Conservation (phyloP, 2,329 filamentous ascomycete species). For the Colletotrichum cordylinicola region DNA sequence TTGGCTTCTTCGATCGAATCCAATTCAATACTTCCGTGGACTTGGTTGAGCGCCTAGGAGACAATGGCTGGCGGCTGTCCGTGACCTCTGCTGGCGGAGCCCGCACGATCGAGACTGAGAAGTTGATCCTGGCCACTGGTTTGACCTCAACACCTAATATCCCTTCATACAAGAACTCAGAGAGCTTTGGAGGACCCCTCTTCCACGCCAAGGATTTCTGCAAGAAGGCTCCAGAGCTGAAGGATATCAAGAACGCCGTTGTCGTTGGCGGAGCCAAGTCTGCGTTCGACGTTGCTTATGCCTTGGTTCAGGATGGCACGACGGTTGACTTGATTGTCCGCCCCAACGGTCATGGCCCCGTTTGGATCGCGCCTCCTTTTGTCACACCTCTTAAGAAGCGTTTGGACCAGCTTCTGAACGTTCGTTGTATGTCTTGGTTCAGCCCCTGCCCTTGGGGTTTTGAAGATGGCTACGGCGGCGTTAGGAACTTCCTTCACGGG, state of each 20-base stretch:
- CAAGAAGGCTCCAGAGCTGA: constrained; percentile 34
- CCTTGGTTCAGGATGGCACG: constrained; percentile 45
- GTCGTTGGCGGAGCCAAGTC: constrained; percentile 64
- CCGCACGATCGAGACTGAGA: constrained; percentile 31
- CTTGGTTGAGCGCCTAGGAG: constrained; percentile 31
- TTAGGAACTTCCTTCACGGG: constrained; percentile 54
- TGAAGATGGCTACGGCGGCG: constrained; percentile 55
- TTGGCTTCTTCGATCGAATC: constrained; percentile 52
- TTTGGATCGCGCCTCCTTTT: constrained; percentile 59
- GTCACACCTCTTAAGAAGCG: constrained; percentile 66
- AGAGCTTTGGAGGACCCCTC: constrained; percentile 40
- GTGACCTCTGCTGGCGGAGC: background rate
- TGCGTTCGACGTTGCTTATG: constrained; percentile 63
- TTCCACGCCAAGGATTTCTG: constrained; percentile 52
- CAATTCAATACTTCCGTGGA: constrained; percentile 57
- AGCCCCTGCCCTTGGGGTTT: constrained; percentile 69
- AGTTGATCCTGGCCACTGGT: constrained; percentile 57
- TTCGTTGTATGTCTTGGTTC: constrained; percentile 68
- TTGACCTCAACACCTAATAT: constrained; percentile 50
- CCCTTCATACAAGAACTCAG: constrained; percentile 41
- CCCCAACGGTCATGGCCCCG: constrained; percentile 55
- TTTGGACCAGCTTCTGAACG: constrained; percentile 60
- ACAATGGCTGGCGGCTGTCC: background rate
- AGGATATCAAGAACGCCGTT: constrained; percentile 38
- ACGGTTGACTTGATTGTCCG: constrained; percentile 59